Conservation (phyloP, 192 early-diverging fungal species). For the Lobulomyces angularis region DNA sequence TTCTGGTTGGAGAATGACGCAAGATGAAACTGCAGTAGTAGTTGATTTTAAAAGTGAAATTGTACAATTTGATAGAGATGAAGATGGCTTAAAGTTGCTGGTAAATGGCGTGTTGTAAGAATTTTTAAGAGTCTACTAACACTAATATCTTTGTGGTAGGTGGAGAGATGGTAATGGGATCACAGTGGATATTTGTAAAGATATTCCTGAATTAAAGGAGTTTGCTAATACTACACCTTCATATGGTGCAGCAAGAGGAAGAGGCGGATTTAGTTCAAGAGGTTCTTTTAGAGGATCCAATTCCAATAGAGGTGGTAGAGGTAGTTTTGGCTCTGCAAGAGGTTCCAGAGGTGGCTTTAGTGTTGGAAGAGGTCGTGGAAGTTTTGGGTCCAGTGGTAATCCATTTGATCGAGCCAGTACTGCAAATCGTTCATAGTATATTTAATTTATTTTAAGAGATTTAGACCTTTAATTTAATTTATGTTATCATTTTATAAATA, state of each 20-base stretch:
- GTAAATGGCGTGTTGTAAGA: constrained; percentile 50
- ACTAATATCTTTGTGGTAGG: too few relatives aligned
- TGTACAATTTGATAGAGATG: constrained; percentile 47
- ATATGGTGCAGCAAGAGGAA: background rate
- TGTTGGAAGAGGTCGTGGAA: too few relatives aligned
- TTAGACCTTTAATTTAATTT: too few relatives aligned
- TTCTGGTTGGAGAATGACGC: constrained; percentile 69
- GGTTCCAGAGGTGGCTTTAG: constrained; percentile 1
- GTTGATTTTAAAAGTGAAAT: constrained; percentile 68
- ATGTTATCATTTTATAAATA: too few relatives aligned
- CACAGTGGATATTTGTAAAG: constrained; percentile 50
- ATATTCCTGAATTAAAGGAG: constrained; percentile 72
- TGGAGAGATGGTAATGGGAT: constrained; percentile 61
- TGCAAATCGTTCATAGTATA: too few relatives aligned
- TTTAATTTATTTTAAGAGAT: too few relatives aligned
- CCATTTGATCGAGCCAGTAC: too few relatives aligned
- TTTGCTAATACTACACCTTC: background rate
- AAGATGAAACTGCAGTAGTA: constrained; percentile 69
- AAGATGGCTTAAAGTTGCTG: constrained; percentile 28
- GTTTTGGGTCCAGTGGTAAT: too few relatives aligned
- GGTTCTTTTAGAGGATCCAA: constrained; percentile 1
- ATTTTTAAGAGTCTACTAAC: too few relatives aligned
- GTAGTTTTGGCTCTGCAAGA: constrained; percentile 3
- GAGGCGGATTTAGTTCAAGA: constrained; percentile 5
- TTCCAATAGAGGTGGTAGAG: constrained; percentile 4